These are phyloP conservation scores for Laguncularia racemosa DNA, from an alignment of 345 rosid genomes.

Conservation along the genomic window DNA sequence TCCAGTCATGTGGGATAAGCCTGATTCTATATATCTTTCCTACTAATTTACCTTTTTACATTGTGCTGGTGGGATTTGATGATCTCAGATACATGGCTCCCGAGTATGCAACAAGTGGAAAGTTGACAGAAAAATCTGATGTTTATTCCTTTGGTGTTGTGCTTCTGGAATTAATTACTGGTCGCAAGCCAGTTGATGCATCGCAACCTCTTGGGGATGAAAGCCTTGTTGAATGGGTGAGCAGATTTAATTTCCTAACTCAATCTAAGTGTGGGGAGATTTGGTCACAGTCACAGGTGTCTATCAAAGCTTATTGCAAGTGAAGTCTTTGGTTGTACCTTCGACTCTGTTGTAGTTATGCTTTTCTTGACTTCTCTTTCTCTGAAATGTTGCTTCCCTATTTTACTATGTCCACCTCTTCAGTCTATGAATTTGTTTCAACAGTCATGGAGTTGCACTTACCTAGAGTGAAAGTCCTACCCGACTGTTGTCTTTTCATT, in stretches of 20 bases:
- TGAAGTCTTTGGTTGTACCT: no score
- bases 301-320: not conserved
- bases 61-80: conserved; percentile 13
- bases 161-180: conserved; percentile 90
- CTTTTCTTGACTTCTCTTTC: no score
- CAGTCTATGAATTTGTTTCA: no score
- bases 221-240: conserved; percentile 98
- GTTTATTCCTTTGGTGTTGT: conserved; percentile 95
- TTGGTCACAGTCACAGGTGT: not conserved
- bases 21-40: not conserved
- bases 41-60: not conserved
- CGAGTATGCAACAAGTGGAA: conserved; percentile 94
- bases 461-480: no score
- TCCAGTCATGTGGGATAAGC: no score
- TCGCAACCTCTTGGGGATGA: conserved; percentile 94
- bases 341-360: no score
- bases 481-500: no score
- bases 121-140: conserved; percentile 91
- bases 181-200: conserved; percentile 91
- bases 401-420: no score
- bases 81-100: conserved; percentile 92
- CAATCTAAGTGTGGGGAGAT: not conserved
- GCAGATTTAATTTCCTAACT: not conserved
- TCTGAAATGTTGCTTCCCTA: no score
- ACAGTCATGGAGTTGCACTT: no score